Evolutionary conservation across 306 rosid species (phyloP).

Genomic region (Medicago truncatula): MtrunA17r5.0-ANR NC_053045.1:4399501-4400000

Average conservation of each 20-base stretch:
- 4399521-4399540: slow-evolving; percentile 33
- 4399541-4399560: background rate
- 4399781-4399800: background rate
- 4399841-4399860: background rate
- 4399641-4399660: slow-evolving; percentile 25
- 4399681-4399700: slow-evolving; percentile 14
- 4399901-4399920: background rate
- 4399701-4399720: background rate
- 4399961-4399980: background rate
- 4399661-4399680: slow-evolving; percentile 10
- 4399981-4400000: background rate
- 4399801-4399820: background rate
- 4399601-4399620: slow-evolving; percentile 2
- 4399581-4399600: slow-evolving; percentile 1
- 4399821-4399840: background rate
- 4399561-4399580: background rate
- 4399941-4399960: background rate
- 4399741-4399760: background rate
- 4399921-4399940: background rate
- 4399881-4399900: too few relatives aligned
- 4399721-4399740: background rate
- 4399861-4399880: too few relatives aligned
- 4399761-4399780: background rate
- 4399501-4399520: slow-evolving; percentile 23
- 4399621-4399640: slow-evolving; percentile 12